These are phyloP conservation scores for Mycosphaerella arachidis DNA, from an alignment of 2,329 filamentous ascomycete species.

Conservation along the genomic window DNA sequence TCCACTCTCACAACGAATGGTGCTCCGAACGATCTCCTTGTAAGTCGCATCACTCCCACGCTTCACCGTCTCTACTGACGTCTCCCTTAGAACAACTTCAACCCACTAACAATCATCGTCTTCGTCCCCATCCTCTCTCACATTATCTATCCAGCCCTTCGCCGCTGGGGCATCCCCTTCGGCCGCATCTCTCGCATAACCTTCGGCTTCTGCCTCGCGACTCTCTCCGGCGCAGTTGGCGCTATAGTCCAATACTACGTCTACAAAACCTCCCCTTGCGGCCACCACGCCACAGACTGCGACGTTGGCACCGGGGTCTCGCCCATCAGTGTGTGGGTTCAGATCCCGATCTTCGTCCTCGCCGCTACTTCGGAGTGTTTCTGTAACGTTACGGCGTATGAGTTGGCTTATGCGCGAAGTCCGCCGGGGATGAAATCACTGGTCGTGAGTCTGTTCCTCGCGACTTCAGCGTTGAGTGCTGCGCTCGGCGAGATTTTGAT, in stretches of 20 bases:
- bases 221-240: slow-evolving; percentile 50
- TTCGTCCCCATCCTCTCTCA: slow-evolving; percentile 39
- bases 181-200: slow-evolving; percentile 47
- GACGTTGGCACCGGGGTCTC: slow-evolving; percentile 13
- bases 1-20: slow-evolving; percentile 27
- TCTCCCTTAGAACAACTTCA: slow-evolving; percentile 35
- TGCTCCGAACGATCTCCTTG: slow-evolving; percentile 43
- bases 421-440: slow-evolving; percentile 42
- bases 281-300: slow-evolving; percentile 25
- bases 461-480: slow-evolving; percentile 38
- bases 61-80: neutral
- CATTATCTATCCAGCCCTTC: slow-evolving; percentile 41
- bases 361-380: slow-evolving; percentile 39
- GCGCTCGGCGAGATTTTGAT: slow-evolving; percentile 42
- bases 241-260: slow-evolving; percentile 52
- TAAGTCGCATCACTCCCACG: neutral
- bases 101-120: slow-evolving; percentile 42
- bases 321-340: slow-evolving; percentile 19
- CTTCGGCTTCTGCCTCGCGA: slow-evolving; percentile 48
- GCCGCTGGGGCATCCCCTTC: slow-evolving; percentile 37
- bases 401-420: slow-evolving; percentile 42
- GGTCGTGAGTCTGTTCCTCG: slow-evolving; percentile 35
- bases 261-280: slow-evolving; percentile 50
- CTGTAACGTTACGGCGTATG: slow-evolving; percentile 40
- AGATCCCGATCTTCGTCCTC: slow-evolving; percentile 35